A percentile compares a stretch with the other conserved stretches of the same genome.
Conservation (phyloP, 2,329 filamentous ascomycete genomes). For the Penicillium sp. region DNA sequence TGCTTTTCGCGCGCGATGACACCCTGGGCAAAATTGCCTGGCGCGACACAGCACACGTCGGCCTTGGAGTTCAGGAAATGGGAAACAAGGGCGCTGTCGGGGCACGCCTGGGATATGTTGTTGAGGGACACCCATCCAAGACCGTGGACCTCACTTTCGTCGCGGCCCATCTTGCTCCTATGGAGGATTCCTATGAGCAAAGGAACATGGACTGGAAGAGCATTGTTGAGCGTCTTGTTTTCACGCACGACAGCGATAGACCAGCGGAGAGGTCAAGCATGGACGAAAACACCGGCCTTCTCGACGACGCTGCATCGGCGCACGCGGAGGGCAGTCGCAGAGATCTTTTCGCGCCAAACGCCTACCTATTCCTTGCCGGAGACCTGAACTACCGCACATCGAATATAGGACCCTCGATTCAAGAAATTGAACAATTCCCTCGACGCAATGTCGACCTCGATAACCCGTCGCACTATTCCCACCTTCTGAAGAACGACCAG, state of each 20-base stretch:
- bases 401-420: conserved; percentile 60
- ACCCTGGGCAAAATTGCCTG: conserved; percentile 58
- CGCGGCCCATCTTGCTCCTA: conserved; percentile 81
- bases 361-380: conserved; percentile 81
- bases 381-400: conserved; percentile 95
- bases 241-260: conserved; percentile 45
- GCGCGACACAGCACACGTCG: conserved; percentile 76
- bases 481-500: conserved; percentile 75
- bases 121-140: conserved; percentile 38
- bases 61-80: conserved; percentile 83
- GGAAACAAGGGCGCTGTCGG: conserved; percentile 95
- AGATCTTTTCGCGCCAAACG: conserved; percentile 69
- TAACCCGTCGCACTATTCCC: conserved; percentile 62
- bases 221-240: conserved; percentile 78
- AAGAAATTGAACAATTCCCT: conserved; percentile 63
- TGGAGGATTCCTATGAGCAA: conserved; percentile 73
- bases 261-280: conserved; percentile 17
- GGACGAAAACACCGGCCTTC: conserved; percentile 35
- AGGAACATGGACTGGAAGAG: conserved; percentile 87
- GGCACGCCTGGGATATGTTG: conserved; percentile 64
- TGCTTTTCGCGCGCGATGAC: conserved; percentile 73
- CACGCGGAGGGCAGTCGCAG: conserved; percentile 32
- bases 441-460: conserved; percentile 51
- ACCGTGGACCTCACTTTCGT: conserved; percentile 77
- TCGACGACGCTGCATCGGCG: conserved; percentile 25